phyloP scores from a whole-genome alignment of 2,329 filamentous ascomycete genomes.

The Alternaria brassicicola region DNA sequence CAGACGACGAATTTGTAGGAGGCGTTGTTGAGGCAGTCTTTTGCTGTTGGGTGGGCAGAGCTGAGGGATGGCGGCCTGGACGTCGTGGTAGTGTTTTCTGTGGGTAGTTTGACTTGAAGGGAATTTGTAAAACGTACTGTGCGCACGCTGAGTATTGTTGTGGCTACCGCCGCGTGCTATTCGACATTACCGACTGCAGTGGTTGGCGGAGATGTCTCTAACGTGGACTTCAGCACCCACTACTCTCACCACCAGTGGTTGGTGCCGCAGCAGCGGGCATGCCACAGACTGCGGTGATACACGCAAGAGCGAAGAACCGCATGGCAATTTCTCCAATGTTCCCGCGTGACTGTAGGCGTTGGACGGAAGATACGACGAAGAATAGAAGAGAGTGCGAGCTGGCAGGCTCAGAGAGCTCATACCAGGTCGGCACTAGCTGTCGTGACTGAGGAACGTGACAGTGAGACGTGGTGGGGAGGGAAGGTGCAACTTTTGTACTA shows the following conservation, averaged over 20 bases:
- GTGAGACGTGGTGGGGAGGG: not conserved
- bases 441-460: not conserved
- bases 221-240: not conserved
- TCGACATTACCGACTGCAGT: not conserved
- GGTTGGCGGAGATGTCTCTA: not conserved
- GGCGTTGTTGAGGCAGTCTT: not conserved
- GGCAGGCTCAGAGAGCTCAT: not conserved
- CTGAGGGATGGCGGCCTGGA: not conserved
- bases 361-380: not conserved
- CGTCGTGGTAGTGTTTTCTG: not conserved
- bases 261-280: not conserved
- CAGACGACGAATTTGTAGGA: not conserved
- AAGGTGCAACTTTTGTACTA: not conserved
- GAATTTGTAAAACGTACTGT: not conserved
- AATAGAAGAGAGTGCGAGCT: not conserved
- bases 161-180: not conserved
- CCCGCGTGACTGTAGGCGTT: not conserved
- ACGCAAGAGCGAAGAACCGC: not conserved
- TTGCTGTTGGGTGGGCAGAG: not conserved
- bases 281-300: not conserved
- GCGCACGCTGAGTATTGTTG: not conserved
- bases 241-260: not conserved
- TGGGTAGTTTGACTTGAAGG: not conserved
- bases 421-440: not conserved
- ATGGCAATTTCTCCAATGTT: not conserved